phyloP scores from a whole-genome alignment of 768 basidiomycete species.

The Pleurotus tuber-regium region DNA sequence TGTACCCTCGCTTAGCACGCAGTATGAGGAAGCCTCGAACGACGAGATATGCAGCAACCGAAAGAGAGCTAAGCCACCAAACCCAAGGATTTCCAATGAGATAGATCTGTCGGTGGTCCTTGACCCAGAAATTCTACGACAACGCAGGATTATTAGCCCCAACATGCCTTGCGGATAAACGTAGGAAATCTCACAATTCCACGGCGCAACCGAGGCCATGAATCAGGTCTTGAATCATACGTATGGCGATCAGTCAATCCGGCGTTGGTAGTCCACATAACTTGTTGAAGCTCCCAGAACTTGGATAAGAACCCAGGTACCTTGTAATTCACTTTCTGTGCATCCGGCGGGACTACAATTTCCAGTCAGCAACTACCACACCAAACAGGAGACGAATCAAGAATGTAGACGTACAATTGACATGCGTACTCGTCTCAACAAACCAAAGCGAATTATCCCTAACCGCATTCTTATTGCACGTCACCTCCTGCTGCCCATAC shows the following conservation, averaged over 20 bases:
- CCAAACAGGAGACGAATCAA: conserved; percentile 36
- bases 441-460: conserved; percentile 90
- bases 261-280: conserved; percentile 7
- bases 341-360: conserved; percentile 80
- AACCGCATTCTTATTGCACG: conserved; percentile 97
- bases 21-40: conserved; percentile 81
- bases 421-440: conserved; percentile 83
- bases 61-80: conserved; percentile 83
- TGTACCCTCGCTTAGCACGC: conserved; percentile 85
- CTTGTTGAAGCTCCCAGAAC: conserved; percentile 87
- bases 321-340: conserved; percentile 85
- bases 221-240: conserved; percentile 89
- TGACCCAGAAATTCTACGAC: conserved; percentile 96
- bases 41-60: conserved; percentile 63
- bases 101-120: conserved; percentile 94
- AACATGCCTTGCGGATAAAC: neutral
- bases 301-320: conserved; percentile 88
- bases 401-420: conserved; percentile 50
- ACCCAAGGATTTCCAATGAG: conserved; percentile 92
- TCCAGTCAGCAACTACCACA: conserved; percentile 97
- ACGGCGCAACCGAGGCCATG: conserved; percentile 88
- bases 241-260: conserved; percentile 68
- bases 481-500: conserved; percentile 98
- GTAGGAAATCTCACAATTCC: conserved; percentile 72
- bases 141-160: too few relatives aligned